These are phyloP conservation scores for Cryptococcus hybrid DNA, from an alignment of 1,284 basidiomycete genomes.

Conservation along the genomic window DNA sequence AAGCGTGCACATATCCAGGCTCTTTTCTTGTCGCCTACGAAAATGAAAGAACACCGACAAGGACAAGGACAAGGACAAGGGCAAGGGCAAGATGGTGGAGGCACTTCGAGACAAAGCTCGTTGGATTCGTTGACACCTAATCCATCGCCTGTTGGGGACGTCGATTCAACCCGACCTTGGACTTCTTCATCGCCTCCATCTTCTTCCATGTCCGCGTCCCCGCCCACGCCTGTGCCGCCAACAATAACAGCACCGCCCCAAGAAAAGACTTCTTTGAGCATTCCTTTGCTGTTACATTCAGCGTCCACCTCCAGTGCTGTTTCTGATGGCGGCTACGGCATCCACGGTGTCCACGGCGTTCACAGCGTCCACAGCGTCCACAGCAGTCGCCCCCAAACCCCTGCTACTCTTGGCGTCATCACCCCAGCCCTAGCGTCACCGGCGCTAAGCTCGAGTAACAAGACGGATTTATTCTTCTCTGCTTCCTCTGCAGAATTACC, in stretches of 20 bases:
- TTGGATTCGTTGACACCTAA: slow-evolving; percentile 14
- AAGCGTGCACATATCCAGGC: not conserved
- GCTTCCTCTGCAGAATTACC: slow-evolving; percentile 23
- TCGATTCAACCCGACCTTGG: slow-evolving; percentile 11
- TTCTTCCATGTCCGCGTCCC: no score
- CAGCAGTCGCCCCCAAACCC: no score
- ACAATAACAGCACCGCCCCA: no score
- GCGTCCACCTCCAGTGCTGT: no score
- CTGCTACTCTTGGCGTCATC: no score
- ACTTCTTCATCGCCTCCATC: slow-evolving; percentile 5
- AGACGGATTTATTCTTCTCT: slow-evolving; percentile 45
- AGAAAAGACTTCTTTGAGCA: no score
- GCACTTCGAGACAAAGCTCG: slow-evolving; percentile 1
- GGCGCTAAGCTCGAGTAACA: slow-evolving; percentile 30
- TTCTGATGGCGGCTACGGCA: no score
- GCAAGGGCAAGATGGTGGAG: slow-evolving; percentile 1
- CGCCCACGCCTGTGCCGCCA: no score
- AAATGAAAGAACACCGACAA: not conserved
- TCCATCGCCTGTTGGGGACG: slow-evolving; percentile 7
- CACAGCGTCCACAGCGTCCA: no score
- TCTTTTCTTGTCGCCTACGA: slow-evolving; percentile 19
- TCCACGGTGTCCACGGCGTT: no score
- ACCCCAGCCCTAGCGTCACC: slow-evolving; percentile 17
- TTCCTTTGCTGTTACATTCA: no score
- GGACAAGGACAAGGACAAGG: not conserved